Percentiles rank a stretch among this genome's conserved stretches.
Conservation (phyloP, 2,329 filamentous ascomycete genomes). For the Atkinsonella hypoxylon region DNA sequence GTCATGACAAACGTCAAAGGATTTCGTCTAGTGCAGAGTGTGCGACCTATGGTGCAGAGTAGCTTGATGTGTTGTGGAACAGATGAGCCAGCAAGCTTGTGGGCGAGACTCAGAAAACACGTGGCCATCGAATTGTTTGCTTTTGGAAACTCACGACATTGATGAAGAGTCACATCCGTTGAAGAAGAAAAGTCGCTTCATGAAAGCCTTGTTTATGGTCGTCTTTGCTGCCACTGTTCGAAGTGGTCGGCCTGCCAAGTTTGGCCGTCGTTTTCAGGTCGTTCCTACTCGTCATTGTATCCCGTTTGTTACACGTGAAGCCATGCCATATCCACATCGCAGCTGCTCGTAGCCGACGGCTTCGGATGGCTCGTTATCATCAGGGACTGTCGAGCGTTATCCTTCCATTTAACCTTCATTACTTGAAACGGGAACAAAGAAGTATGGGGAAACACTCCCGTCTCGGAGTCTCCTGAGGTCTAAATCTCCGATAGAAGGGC, state of each 20-base stretch:
- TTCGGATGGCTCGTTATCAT: background rate
- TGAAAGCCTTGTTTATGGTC: background rate
- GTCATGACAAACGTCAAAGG: slow-evolving; percentile 6
- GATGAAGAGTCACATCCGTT: background rate
- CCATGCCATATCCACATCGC: background rate
- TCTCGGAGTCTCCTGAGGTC: background rate
- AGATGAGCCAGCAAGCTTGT: slow-evolving; percentile 1
- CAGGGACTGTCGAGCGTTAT: background rate
- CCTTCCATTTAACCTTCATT: background rate
- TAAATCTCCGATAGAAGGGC: slow-evolving; percentile 7
- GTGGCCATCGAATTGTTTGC: slow-evolving; percentile 3
- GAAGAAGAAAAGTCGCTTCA: too few relatives aligned
- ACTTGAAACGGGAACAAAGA: background rate
- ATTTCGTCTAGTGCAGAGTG: background rate
- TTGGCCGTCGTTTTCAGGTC: background rate
- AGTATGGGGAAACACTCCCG: background rate
- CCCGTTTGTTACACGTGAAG: background rate
- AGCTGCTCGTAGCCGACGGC: slow-evolving; percentile 3
- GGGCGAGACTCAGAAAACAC: slow-evolving; percentile 1
- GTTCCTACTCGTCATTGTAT: background rate
- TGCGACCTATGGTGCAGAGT: background rate
- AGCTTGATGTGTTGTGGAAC: slow-evolving; percentile 4
- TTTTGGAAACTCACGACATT: background rate
- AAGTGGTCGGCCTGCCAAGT: background rate
- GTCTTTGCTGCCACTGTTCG: background rate